Base-by-base conservation (phyloP, 768 basidiomycete genomes). In the Mycena albidolilacea region DNA sequence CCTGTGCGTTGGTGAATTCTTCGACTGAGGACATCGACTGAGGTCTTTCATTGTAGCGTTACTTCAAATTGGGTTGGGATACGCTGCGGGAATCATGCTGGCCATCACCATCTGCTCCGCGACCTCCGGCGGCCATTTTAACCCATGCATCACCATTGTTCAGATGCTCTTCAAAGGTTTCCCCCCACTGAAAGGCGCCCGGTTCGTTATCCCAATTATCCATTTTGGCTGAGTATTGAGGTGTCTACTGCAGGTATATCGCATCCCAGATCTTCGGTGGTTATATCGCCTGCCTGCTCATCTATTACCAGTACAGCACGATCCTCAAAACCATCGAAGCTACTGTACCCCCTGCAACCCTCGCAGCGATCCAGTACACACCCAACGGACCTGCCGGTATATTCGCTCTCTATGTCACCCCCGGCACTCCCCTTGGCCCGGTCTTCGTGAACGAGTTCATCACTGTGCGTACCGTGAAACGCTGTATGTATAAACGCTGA, bases 91-190 rank as follows among this genome's bases (percentile, higher is more conserved):
- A 35, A 90, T 92, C 72, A 74, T 91, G 15, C 85, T 92, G 61
- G 92, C 92, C 0, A 78, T 93, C 64, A 79, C 81, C 10, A 80
- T 91, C 37, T 90, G 88, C 63, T 81, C 81, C 6, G 79, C 87
- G 19, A 86, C 90, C 0, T 92, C 90, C 14, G 90, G 89, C 12
- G 88, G 91, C 23, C 92, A 93, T 76, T 90, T 93, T 78, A 91
- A 86, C 66, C 94, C 93, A 2, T 86, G 88, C 60, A 84, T 93
- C 23, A 90, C 91, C 4, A 82, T 92, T 59, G 80, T 86, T 9
- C 81, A 87, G 54, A 81, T 85, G 19, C 11, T 92, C 15, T 88
- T 89, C 84, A 88, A 82, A 71, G 87, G 86, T 0, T 90, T 92
- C 80, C 90, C 92, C 1, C 65, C 79, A 14, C 64, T 78, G 57